Evolutionary conservation across 306 rosid species (phyloP).

Genomic region (Erythrophleum fordii): DNA sequence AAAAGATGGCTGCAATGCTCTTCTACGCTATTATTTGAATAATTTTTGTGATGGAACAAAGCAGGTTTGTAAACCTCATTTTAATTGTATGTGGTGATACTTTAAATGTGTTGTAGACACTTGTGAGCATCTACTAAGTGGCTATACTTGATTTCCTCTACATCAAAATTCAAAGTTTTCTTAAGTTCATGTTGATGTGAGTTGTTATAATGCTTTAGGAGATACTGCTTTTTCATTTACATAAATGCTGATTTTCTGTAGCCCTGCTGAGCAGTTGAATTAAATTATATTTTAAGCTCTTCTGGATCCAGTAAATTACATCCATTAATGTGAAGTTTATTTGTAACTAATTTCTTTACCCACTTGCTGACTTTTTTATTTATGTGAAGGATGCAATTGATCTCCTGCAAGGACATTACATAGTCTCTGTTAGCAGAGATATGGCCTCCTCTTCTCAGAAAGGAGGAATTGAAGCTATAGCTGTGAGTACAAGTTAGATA

Average conservation of each 20-base stretch:
- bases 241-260: neutral
- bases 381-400: conserved; percentile 79
- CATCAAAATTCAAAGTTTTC: conserved; percentile 19
- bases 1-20: conserved; percentile 73
- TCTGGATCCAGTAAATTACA: neutral
- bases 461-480: conserved; percentile 78
- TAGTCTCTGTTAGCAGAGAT: conserved; percentile 72
- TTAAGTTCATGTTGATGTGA: conserved; percentile 15
- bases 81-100: conserved; percentile 24
- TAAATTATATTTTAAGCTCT: neutral
- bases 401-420: conserved; percentile 89
- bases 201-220: conserved; percentile 20
- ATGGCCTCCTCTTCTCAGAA: conserved; percentile 58
- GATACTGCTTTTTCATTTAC: conserved; percentile 26
- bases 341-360: neutral
- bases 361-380: conserved; percentile 29
- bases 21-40: conserved; percentile 77
- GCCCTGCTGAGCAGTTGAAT: neutral
- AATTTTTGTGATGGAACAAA: conserved; percentile 79
- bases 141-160: conserved; percentile 23
- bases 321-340: conserved; percentile 1
- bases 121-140: neutral
- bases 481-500: conserved; percentile 64
- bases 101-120: neutral
- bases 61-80: conserved; percentile 58